Evolutionary conservation across 495 filamentous ascomycete species (phyloP), one percentile per base, ranked within the genome.

Genomic region (Bacidia gigantensis): DNA sequence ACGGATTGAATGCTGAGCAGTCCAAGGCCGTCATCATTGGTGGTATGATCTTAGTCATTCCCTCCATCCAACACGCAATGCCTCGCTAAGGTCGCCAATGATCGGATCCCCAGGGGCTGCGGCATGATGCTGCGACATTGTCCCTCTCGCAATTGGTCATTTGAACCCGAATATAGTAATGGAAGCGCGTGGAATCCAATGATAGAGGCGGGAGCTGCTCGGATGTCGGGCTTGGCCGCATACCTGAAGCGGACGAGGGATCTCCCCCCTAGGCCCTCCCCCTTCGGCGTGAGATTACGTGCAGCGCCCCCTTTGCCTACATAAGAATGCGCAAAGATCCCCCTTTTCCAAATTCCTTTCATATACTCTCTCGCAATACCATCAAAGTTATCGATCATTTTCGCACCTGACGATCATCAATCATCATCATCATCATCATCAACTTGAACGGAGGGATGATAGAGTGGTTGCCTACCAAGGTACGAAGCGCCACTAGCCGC

Each of bases 161-260:
- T 11, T 12, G n/a, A 47, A 3, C 2, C 2, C 26, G 44, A 47
- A 24, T 47, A 25, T 38, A 9, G 17, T 14, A 38, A 50, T 38
- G 26, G 44, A 38, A 35, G 17, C 18, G 47, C 47, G 11, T 38
- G 17, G 47, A 35, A 35, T 14, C 5, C 7, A 35, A 14, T 7
- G 47, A 50, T 11, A 9, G 14, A 21, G 38, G 47, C 18, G 18
- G 47, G 47, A 18, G n/a, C 18, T 32, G 22, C 47, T 50, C 47
- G 47, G 26, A 10, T 50, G 47, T 17, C 47, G 47, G 47, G 25
- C 47, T 50, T 50, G 47, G 47, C 47, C 47, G 44, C 44, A 47
- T 47, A 24, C 20, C 44, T 47, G 44, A 47, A 35, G 29, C 29
- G 29, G 5, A 35, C 29, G 29, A 35, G 29, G 14, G n/a, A n/a